A percentile compares a stretch with the other conserved stretches of the same genome.
Evolutionary conservation across 805 yeast species (phyloP).

Genomic region (Starmera amethionina): DNA sequence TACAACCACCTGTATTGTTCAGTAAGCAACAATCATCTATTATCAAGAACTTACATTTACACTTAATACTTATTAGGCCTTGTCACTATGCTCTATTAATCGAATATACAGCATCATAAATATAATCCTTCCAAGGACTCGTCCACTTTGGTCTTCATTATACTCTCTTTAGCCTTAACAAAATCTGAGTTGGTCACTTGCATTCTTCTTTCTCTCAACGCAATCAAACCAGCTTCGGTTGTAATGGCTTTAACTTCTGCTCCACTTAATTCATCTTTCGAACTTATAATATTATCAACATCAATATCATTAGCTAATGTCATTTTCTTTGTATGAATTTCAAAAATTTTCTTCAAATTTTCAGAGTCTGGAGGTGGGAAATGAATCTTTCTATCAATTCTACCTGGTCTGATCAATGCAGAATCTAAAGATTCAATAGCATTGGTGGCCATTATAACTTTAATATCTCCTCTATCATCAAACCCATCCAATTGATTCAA

Average conservation of each 20-base stretch:
- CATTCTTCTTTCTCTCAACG: slow-evolving; percentile 95
- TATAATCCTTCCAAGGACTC: slow-evolving; percentile 93
- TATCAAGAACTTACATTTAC: too few species aligned
- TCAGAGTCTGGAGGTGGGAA: slow-evolving; percentile 93
- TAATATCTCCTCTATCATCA: slow-evolving; percentile 94
- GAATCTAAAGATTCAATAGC: slow-evolving; percentile 92
- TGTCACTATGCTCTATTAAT: too few species aligned
- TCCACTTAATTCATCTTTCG: slow-evolving; percentile 92
- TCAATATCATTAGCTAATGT: slow-evolving; percentile 80
- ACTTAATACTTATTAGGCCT: too few species aligned
- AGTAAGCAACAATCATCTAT: too few species aligned
- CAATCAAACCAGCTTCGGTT: slow-evolving; percentile 94
- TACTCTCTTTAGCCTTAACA: slow-evolving; percentile 88
- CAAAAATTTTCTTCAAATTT: slow-evolving; percentile 86
- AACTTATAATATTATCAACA: slow-evolving; percentile 76
- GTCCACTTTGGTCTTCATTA: slow-evolving; percentile 91
- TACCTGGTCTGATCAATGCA: slow-evolving; percentile 92
- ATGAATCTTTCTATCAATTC: slow-evolving; percentile 91
- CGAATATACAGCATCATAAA: slow-evolving; percentile 9
- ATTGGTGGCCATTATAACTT: slow-evolving; percentile 97
- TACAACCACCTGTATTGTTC: too few species aligned
- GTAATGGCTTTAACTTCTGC: slow-evolving; percentile 97
- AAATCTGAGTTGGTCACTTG: slow-evolving; percentile 93
- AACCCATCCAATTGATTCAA: slow-evolving; percentile 94
- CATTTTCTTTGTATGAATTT: slow-evolving; percentile 92